phyloP scores from a whole-genome alignment of 208 protist species.

The Novymonas esmeraldas region DNA sequence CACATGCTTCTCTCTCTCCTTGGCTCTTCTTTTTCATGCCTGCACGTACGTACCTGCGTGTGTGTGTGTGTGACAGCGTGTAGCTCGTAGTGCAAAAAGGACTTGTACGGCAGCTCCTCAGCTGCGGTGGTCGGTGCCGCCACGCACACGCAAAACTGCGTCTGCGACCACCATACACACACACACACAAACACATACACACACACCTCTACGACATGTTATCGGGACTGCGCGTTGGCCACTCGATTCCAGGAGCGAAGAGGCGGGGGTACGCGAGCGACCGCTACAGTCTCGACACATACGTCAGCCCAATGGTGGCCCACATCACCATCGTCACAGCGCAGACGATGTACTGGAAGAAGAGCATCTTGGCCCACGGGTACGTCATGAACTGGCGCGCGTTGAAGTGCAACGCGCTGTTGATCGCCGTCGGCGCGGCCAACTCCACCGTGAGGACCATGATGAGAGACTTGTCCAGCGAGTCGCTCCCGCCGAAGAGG shows the following conservation, averaged over 20 bases:
- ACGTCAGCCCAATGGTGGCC: conserved; percentile 50
- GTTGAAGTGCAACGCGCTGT: conserved; percentile 76
- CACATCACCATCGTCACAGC: conserved; percentile 65
- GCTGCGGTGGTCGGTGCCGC: too few species aligned
- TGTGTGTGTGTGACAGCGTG: neutral
- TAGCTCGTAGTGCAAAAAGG: neutral
- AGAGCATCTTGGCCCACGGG: conserved; percentile 77
- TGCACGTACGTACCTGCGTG: neutral
- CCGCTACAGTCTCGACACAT: conserved; percentile 30
- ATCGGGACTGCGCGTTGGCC: too few species aligned
- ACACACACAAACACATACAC: too few species aligned
- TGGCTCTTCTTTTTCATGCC: neutral
- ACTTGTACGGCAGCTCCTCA: neutral
- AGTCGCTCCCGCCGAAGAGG: conserved; percentile 50
- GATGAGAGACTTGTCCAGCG: conserved; percentile 61
- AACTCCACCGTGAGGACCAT: conserved; percentile 73
- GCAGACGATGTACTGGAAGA: conserved; percentile 77
- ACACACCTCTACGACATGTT: too few species aligned
- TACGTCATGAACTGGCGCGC: conserved; percentile 63
- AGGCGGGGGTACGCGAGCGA: too few species aligned
- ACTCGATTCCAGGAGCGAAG: too few species aligned
- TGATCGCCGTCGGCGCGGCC: conserved; percentile 76
- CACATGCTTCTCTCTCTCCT: too few species aligned
- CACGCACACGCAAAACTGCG: too few species aligned
- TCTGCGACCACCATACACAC: too few species aligned